Evolutionary conservation across 108 stramenopile species (phyloP), one percentile per base, ranked within the genome.

Genomic region (Fragilaria crotonensis): DNA sequence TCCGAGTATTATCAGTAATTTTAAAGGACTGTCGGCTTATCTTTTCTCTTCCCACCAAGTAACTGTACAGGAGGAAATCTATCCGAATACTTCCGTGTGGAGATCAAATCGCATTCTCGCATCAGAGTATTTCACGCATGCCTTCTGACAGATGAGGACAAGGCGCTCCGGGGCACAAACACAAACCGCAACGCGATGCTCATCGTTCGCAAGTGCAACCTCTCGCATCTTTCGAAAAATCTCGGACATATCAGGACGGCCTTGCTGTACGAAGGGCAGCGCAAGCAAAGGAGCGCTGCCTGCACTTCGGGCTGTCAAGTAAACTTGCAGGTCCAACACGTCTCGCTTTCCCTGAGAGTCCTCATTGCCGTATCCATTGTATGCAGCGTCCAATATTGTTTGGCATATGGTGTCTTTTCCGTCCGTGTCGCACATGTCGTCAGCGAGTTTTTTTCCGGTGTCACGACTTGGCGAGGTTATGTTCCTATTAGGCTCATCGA

Each of bases 121-220:
- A 33, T 65, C 57, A 3, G 70, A 71, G 41, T 55, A 58, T 21
- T 51, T 56, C 18, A 54, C 45, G 29, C 71, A 72, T 0, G 62
- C 68, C 23, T 61, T 44, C 41, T 54, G 33, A 23, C 52, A 29
- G 1, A 65, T 20, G n/a, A 54, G 20, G 17, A 67, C 33, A 2
- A 78, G 45, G 9, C 33, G 26, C 36, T 54, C 47, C n/a, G 77
- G 77, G 0, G 63, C 77, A 58, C 77, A 78, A 22, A 64, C 72
- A 62, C 63, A 66, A 28, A 78, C 77, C 33, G 72, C 77, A 4
- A 78, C 68, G 30, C 72, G 52, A 5, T 60, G 49, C 22, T 66
- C 69, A 19, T 59, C 64, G 3, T 29, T 31, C 22, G 21, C 60
- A 7, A 64, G 50, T 2, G 78, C 78, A 25, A 63, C 36, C 19